These are phyloP conservation scores for Zangia roseola DNA, from an alignment of 768 basidiomycete species.

Conservation along the genomic window DNA sequence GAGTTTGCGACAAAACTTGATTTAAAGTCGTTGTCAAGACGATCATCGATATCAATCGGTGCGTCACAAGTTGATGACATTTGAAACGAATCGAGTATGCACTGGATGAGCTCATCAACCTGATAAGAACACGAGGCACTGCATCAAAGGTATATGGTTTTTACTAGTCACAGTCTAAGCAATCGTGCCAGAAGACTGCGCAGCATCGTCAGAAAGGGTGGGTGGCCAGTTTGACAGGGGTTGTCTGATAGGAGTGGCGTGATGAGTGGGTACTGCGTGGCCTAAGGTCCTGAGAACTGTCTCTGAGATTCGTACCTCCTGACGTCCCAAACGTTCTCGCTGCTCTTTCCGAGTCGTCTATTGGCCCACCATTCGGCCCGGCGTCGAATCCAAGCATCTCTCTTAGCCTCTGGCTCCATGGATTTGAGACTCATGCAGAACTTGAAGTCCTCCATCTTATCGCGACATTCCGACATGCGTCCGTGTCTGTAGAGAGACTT, in stretches of 20 bases:
- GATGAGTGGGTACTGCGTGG: too few relatives aligned
- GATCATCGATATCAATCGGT: too few relatives aligned
- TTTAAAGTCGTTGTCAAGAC: too few relatives aligned
- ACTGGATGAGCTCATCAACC: neutral
- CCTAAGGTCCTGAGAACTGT: too few relatives aligned
- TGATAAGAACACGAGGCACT: neutral
- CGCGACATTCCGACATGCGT: constrained; percentile 62
- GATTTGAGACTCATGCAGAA: constrained; percentile 87
- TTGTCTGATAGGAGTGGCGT: constrained; percentile 14
- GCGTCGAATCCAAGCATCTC: constrained; percentile 80
- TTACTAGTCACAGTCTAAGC: constrained; percentile 5
- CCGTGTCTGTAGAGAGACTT: constrained; percentile 89
- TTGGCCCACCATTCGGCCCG: constrained; percentile 95
- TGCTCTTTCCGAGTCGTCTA: constrained; percentile 71
- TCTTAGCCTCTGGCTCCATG: constrained; percentile 70
- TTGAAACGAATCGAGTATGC: too few relatives aligned
- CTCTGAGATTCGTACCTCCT: constrained; percentile 67
- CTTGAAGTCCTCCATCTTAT: constrained; percentile 90
- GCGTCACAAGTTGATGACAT: too few relatives aligned
- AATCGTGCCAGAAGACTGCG: constrained; percentile 24
- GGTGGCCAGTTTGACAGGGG: constrained; percentile 30
- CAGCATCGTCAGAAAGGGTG: constrained; percentile 17
- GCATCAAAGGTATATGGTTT: neutral
- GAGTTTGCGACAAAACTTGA: neutral
- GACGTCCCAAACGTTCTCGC: constrained; percentile 94